Evolutionary conservation across 257 asterid genomes (phyloP).

Genomic region (Leonotis leonurus): DNA sequence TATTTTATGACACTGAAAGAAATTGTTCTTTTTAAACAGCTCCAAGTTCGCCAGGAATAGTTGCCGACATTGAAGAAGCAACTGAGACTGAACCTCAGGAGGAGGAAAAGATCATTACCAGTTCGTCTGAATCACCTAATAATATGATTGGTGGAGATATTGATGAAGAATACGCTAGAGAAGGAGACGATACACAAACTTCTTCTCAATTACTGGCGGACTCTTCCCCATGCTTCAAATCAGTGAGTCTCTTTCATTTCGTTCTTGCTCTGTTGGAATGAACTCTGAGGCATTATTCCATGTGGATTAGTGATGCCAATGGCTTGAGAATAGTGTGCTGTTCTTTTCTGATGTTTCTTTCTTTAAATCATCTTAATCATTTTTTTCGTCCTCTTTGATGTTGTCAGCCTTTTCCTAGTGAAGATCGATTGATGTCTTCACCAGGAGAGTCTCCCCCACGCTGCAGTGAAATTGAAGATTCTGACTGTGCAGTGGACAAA

Average conservation of each 20-base stretch:
- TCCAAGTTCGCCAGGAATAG: slow-evolving; percentile 14
- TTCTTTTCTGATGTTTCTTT: background rate
- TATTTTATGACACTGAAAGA: slow-evolving; percentile 5
- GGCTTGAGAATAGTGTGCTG: background rate
- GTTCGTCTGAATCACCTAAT: slow-evolving; percentile 18
- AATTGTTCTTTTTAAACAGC: slow-evolving; percentile 7
- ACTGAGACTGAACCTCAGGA: slow-evolving; percentile 19
- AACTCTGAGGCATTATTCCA: background rate
- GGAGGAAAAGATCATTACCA: slow-evolving; percentile 23
- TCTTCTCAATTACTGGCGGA: slow-evolving; percentile 14
- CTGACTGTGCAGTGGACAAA: slow-evolving; percentile 36
- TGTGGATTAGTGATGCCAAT: background rate
- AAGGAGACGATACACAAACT: slow-evolving; percentile 30
- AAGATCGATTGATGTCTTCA: slow-evolving; percentile 34
- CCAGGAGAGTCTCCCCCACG: slow-evolving; percentile 35
- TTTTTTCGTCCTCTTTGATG: slow-evolving; percentile 3
- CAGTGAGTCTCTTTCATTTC: slow-evolving; percentile 30
- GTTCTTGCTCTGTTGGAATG: background rate
- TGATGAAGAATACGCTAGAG: slow-evolving; percentile 25
- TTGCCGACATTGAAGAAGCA: slow-evolving; percentile 32
- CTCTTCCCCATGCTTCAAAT: slow-evolving; percentile 20
- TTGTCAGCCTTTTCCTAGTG: slow-evolving; percentile 33
- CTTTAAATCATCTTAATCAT: background rate
- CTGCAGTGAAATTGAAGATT: slow-evolving; percentile 36
- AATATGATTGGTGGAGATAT: slow-evolving; percentile 24